These are phyloP conservation scores for Emmonsiellopsis sp. DNA, from an alignment of 2,329 filamentous ascomycete genomes.

Conservation along the genomic window DNA sequence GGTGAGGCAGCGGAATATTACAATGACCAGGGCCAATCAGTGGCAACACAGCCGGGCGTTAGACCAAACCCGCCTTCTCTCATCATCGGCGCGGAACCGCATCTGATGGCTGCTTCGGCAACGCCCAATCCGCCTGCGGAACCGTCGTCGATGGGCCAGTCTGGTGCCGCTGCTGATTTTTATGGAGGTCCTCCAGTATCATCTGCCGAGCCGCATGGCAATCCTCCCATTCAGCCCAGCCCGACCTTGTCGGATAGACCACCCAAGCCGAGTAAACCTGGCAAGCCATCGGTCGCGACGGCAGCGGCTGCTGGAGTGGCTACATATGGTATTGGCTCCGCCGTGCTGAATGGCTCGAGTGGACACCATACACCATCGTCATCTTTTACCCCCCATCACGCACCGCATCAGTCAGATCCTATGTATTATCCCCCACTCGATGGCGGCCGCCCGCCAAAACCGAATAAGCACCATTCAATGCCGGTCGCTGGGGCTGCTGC, in stretches of 20 bases:
- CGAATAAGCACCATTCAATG: constrained; percentile 37
- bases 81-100: constrained; percentile 47
- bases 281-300: constrained; percentile 23
- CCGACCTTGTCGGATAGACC: not conserved
- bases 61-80: constrained; percentile 44
- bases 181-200: constrained; percentile 24
- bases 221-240: not conserved
- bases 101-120: constrained; percentile 46
- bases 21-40: constrained; percentile 53
- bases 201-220: not conserved
- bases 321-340: constrained; percentile 34
- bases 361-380: not conserved
- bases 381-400: constrained; percentile 17
- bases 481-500: constrained; percentile 37
- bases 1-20: constrained; percentile 56
- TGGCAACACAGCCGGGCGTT: constrained; percentile 51
- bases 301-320: constrained; percentile 25
- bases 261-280: constrained; percentile 17
- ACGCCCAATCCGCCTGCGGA: constrained; percentile 48
- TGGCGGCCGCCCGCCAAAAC: constrained; percentile 26
- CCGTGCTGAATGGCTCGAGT: constrained; percentile 7
- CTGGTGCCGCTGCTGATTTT: constrained; percentile 49
- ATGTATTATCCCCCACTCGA: not conserved
- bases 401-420: constrained; percentile 1
- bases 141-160: constrained; percentile 42